Evolutionary conservation across 495 filamentous ascomycete species (phyloP).

Genomic region (Apodospora peruviana): DNA sequence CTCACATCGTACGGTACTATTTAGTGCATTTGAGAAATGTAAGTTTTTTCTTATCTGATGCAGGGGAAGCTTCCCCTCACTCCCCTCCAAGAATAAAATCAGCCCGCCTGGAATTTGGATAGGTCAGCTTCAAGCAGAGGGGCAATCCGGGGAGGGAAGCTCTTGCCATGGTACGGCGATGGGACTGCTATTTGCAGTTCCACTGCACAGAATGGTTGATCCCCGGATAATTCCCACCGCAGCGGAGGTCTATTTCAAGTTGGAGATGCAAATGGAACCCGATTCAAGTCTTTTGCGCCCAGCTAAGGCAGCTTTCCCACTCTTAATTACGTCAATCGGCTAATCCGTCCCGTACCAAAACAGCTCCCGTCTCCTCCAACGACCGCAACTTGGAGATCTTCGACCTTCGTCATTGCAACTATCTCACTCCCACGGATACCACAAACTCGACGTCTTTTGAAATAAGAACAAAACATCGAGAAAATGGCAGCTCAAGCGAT

Average conservation of each 20-base stretch:
- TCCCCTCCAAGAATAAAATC: background rate
- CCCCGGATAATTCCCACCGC: background rate
- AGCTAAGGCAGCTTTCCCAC: background rate
- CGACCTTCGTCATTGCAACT: constrained; percentile 4
- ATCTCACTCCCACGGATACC: background rate
- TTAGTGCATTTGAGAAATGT: background rate
- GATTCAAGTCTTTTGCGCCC: background rate
- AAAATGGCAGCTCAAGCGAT: constrained; percentile 64
- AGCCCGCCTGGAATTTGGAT: background rate
- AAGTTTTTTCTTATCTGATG: background rate
- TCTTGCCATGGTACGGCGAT: background rate
- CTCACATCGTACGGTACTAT: background rate
- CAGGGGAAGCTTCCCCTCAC: constrained; percentile 1
- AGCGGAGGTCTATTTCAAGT: background rate
- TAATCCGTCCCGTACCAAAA: constrained; percentile 22
- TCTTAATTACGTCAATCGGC: constrained; percentile 30
- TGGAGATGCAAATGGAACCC: background rate
- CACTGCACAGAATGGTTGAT: background rate
- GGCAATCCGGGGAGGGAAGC: background rate
- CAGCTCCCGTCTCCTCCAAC: constrained; percentile 4
- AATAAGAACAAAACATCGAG: constrained; percentile 9
- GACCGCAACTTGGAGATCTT: constrained; percentile 1
- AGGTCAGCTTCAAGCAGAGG: background rate
- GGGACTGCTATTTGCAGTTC: constrained; percentile 2
- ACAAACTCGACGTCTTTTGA: background rate